phyloP scores from a whole-genome alignment of 2,329 filamentous ascomycete genomes.

The Rhexocercosporidium sp. region DNA sequence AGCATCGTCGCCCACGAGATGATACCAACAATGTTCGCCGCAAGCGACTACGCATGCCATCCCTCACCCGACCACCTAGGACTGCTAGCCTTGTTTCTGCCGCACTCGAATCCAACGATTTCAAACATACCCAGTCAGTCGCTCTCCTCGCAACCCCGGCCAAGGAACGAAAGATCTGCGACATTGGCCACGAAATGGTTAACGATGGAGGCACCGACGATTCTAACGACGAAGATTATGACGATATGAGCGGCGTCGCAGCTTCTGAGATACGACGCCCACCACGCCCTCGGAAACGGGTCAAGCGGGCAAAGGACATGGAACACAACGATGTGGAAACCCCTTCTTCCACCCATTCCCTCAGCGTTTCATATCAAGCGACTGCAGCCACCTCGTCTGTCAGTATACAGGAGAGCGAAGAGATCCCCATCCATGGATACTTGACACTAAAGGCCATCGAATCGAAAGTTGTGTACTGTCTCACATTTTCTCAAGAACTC shows the following conservation, averaged over 20 bases:
- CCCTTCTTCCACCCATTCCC: slow-evolving; percentile 26
- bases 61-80: slow-evolving; percentile 20
- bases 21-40: slow-evolving; percentile 23
- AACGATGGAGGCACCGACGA: slow-evolving; percentile 25
- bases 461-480: slow-evolving; percentile 30
- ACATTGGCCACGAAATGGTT: slow-evolving; percentile 27
- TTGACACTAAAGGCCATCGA: slow-evolving; percentile 27
- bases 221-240: slow-evolving; percentile 30
- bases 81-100: slow-evolving; percentile 26
- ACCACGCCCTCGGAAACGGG: slow-evolving; percentile 24
- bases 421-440: slow-evolving; percentile 27
- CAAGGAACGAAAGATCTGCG: slow-evolving; percentile 22
- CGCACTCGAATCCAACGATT: slow-evolving; percentile 21
- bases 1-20: slow-evolving; percentile 23
- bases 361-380: slow-evolving; percentile 27
- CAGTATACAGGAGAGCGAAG: slow-evolving; percentile 28
- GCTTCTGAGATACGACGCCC: slow-evolving; percentile 18
- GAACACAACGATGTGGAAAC: slow-evolving; percentile 17
- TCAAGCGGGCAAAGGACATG: slow-evolving; percentile 23
- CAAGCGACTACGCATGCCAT: slow-evolving; percentile 23
- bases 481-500: slow-evolving; percentile 31
- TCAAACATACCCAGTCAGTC: slow-evolving; percentile 15
- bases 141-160: slow-evolving; percentile 17
- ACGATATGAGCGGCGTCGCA: slow-evolving; percentile 24
- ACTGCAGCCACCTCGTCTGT: slow-evolving; percentile 20